Evolutionary conservation across 73 alveolate genomes (phyloP), one percentile per base, ranked within the genome.

Genomic region (Paraurostyla sp.): DNA sequence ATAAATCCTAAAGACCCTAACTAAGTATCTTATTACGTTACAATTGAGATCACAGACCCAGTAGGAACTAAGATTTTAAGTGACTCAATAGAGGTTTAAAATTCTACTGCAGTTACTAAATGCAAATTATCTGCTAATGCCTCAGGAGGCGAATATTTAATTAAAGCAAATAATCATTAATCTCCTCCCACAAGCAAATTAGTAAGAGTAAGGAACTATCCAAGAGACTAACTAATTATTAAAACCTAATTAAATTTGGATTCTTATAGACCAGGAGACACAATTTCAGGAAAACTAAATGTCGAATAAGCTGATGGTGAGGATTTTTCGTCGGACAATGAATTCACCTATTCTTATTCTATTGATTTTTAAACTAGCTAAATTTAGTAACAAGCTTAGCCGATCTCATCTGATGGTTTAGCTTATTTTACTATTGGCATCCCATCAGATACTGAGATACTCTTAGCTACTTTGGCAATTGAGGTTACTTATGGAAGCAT

Each of bases 211-310:
- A 29, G 80, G 13, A 57, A 78, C 15, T 78, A 78, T 45, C 58
- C 80, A 13, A 22, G 71, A 48, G 46, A 50, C 4, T 46, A 16
- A 43, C 50, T 78, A 25, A 51, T 68, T 9, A 38, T 78, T 23
- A 38, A 32, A 16, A 27, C 60, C 3, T 42, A 51, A 45, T 48
- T 51, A 9, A 23, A 45, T 68, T 25, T 15, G 29, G 60, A 50
- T 11, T 42, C 76, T 43, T 78, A 78, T 38, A 16, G 16, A 18
- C 89, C 89, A 16, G 89, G 89, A 9, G 57, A 78, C 22, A 78
- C 80, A 23, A 68, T 78, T 25, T 11, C 15, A 15, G 89, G 60
- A 30, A 78, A 50, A n/a, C 7, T 78, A 6, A 78, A 50, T 9
- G 89, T 43, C 35, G 15, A 57, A 9, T 22, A 25, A 20, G 59